Evolutionary conservation across 352 stramenopile genomes (phyloP).

Genomic region (Globisporangium nagaii): DNA sequence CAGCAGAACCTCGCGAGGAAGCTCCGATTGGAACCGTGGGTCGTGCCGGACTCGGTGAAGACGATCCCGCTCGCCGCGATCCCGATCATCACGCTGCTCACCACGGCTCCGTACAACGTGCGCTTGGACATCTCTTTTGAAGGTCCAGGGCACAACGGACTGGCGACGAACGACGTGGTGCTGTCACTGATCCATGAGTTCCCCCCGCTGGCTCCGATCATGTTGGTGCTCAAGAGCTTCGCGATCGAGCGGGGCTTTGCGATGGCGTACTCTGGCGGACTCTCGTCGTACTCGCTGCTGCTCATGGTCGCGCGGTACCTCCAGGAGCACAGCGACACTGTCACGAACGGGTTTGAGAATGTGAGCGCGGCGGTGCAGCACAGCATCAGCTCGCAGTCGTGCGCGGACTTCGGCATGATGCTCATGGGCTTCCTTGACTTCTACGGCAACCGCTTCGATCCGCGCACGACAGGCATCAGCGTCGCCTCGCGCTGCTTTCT

Average conservation of each 20-base stretch:
- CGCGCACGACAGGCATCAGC: constrained; percentile 87
- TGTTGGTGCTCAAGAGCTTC: constrained; percentile 96
- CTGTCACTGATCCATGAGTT: constrained; percentile 91
- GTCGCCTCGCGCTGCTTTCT: constrained; percentile 79
- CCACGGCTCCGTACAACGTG: constrained; percentile 69
- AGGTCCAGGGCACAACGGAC: constrained; percentile 93
- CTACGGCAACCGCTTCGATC: constrained; percentile 94
- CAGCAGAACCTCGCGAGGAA: constrained; percentile 96
- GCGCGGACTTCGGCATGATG: constrained; percentile 91
- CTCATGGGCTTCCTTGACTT: constrained; percentile 97
- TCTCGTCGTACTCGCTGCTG: constrained; percentile 95
- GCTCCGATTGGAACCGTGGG: constrained; percentile 91
- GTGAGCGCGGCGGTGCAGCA: constrained; percentile 52
- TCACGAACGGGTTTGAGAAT: constrained; percentile 59
- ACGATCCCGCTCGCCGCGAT: constrained; percentile 96
- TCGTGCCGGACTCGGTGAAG: constrained; percentile 93
- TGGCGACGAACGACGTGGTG: constrained; percentile 94
- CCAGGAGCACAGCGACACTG: constrained; percentile 74
- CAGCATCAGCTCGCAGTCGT: constrained; percentile 54
- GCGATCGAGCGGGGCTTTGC: constrained; percentile 90
- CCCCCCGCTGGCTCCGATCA: constrained; percentile 91
- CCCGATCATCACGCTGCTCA: constrained; percentile 95
- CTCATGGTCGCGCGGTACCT: constrained; percentile 95
- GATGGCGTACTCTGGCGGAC: constrained; percentile 94
- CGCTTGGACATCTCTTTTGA: constrained; percentile 97